A percentile compares a stretch with the other conserved stretches of the same genome.
phyloP scores from a whole-genome alignment of 495 filamentous ascomycete species.

The Annulohypoxylon bovei region DNA sequence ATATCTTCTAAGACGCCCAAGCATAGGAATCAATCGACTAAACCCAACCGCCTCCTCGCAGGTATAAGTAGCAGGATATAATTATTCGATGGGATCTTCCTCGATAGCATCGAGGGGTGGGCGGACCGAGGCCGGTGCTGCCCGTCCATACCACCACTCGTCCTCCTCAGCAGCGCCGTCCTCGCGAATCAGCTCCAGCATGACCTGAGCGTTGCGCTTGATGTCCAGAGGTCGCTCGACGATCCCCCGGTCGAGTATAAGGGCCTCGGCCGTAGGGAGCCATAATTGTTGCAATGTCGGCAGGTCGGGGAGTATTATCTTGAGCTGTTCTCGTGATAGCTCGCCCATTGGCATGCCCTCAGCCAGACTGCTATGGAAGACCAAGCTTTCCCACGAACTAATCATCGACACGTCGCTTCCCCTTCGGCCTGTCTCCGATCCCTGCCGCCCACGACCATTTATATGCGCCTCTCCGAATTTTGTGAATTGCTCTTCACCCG shows the following conservation, averaged over 20 bases:
- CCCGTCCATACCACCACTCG: constrained; percentile 62
- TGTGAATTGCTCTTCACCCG: constrained; percentile 27
- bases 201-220: constrained; percentile 61
- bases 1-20: constrained; percentile 44
- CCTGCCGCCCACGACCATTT: constrained; percentile 39
- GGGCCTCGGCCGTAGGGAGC: constrained; percentile 62
- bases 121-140: constrained; percentile 53
- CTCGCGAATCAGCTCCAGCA: constrained; percentile 64
- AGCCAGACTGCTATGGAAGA: constrained; percentile 62
- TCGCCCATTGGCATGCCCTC: constrained; percentile 64
- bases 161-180: constrained; percentile 61
- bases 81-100: constrained; percentile 56
- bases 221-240: constrained; percentile 62
- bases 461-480: constrained; percentile 29
- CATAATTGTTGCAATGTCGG: constrained; percentile 62
- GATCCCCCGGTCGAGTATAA: constrained; percentile 64
- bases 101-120: constrained; percentile 60
- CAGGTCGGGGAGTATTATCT: constrained; percentile 58
- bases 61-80: constrained; percentile 18
- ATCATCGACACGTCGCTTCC: constrained; percentile 48
- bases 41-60: constrained; percentile 13
- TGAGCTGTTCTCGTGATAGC: constrained; percentile 57
- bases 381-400: constrained; percentile 52
- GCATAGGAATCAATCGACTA: constrained; percentile 40
- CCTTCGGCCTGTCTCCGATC: constrained; percentile 42